Conservation (phyloP, 2,329 filamentous ascomycete species). For the Amauroascus niger region DNA sequence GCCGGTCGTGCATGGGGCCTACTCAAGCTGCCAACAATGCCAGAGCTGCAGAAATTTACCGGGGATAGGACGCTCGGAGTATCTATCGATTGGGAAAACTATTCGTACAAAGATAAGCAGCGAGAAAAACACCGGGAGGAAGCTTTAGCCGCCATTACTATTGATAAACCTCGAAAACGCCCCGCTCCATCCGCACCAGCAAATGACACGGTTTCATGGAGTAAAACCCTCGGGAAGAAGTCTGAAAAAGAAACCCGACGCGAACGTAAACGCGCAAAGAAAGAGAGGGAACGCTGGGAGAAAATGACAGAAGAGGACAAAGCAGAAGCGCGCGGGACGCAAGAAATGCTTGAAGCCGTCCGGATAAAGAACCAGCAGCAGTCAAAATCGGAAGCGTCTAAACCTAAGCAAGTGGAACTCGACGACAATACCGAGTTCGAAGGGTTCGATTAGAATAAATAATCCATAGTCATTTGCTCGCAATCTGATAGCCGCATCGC, state of each 20-base stretch:
- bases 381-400: conserved; percentile 7
- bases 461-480: no score
- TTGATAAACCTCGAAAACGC: conserved; percentile 44
- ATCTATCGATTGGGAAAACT: conserved; percentile 52
- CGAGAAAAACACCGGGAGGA: conserved; percentile 57
- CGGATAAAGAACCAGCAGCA: conserved; percentile 44
- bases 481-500: no score
- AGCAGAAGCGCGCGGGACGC: conserved; percentile 52
- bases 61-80: conserved; percentile 56
- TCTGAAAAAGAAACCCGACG: conserved; percentile 52
- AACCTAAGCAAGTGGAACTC: not conserved
- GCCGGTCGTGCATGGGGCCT: conserved; percentile 77
- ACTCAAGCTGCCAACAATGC: conserved; percentile 83
- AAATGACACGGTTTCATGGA: conserved; percentile 55
- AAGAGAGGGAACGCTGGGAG: conserved; percentile 53
- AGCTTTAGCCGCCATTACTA: conserved; percentile 41
- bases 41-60: conserved; percentile 66
- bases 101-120: conserved; percentile 61
- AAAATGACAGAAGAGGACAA: conserved; percentile 64
- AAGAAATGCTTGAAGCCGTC: conserved; percentile 56
- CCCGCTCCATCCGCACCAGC: conserved; percentile 32
- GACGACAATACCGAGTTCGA: conserved; percentile 46
- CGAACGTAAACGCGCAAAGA: conserved; percentile 55
- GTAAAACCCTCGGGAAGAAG: conserved; percentile 57
- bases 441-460: conserved; percentile 43